Conservation (phyloP, 2,329 filamentous ascomycete species). For the Mycosphaerelloides madeirae region DNA sequence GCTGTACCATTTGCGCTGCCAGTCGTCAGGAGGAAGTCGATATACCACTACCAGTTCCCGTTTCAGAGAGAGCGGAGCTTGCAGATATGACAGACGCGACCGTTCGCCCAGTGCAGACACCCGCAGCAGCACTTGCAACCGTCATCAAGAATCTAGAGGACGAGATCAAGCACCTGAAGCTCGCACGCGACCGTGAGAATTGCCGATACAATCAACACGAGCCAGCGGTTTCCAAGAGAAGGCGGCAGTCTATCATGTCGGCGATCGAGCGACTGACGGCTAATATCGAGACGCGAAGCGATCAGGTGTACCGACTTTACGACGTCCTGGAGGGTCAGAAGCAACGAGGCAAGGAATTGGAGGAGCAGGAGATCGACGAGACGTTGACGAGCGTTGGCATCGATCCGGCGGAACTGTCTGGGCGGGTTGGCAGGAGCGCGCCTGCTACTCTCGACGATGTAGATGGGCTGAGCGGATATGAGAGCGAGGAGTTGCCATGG, state of each 20-base stretch:
- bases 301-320: slow-evolving; percentile 76
- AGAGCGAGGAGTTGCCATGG: slow-evolving; percentile 27
- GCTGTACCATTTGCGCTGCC: slow-evolving; percentile 52
- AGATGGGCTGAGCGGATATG: slow-evolving; percentile 23
- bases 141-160: slow-evolving; percentile 79
- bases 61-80: slow-evolving; percentile 28
- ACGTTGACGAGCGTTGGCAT: slow-evolving; percentile 39
- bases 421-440: slow-evolving; percentile 19
- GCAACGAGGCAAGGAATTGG: slow-evolving; percentile 46
- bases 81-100: slow-evolving; percentile 54
- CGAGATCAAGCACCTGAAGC: slow-evolving; percentile 71
- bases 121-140: slow-evolving; percentile 68
- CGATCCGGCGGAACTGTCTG: slow-evolving; percentile 34
- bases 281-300: slow-evolving; percentile 66
- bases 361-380: slow-evolving; percentile 39
- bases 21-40: slow-evolving; percentile 32
- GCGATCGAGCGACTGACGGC: slow-evolving; percentile 59
- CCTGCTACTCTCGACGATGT: slow-evolving; percentile 18
- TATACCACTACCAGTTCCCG: slow-evolving; percentile 38
- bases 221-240: slow-evolving; percentile 59
- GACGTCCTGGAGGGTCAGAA: slow-evolving; percentile 81
- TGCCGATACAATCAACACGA: slow-evolving; percentile 62
- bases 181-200: slow-evolving; percentile 60
- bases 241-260: slow-evolving; percentile 57
- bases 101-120: slow-evolving; percentile 59